These are phyloP conservation scores for Penicillium riverlandense DNA, from an alignment of 495 filamentous ascomycete species.

Conservation along the genomic window DNA sequence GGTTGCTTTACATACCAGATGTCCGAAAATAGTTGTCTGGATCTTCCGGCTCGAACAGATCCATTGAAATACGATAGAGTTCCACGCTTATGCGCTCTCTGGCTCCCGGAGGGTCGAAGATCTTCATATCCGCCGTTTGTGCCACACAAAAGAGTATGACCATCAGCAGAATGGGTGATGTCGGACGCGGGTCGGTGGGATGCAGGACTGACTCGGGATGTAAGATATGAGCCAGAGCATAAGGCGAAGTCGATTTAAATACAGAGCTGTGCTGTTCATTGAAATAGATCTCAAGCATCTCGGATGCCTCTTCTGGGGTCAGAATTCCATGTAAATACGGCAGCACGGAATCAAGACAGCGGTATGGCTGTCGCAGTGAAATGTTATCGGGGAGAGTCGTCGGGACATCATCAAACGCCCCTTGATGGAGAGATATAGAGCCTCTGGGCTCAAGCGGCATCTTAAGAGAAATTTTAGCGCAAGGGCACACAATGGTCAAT, in stretches of 20 bases:
- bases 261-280: slow-evolving; percentile 33
- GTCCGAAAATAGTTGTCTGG: slow-evolving; percentile 17
- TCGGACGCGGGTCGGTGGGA: slow-evolving; percentile 22
- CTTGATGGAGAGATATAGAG: slow-evolving; percentile 1
- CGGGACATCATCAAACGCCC: slow-evolving; percentile 1
- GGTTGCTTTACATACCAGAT: slow-evolving; percentile 7
- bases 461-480: neutral
- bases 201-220: slow-evolving; percentile 27
- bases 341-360: slow-evolving; percentile 19
- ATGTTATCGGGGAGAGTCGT: neutral
- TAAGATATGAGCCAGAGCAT: slow-evolving; percentile 31
- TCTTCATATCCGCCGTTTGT: slow-evolving; percentile 29
- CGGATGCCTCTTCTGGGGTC: slow-evolving; percentile 34
- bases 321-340: slow-evolving; percentile 33
- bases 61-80: slow-evolving; percentile 23
- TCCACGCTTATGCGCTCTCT: slow-evolving; percentile 17
- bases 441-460: neutral
- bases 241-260: slow-evolving; percentile 28
- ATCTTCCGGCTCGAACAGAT: slow-evolving; percentile 12
- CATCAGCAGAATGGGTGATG: slow-evolving; percentile 25
- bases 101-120: slow-evolving; percentile 18
- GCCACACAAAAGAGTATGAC: slow-evolving; percentile 34
- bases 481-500: no score
- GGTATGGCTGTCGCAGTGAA: slow-evolving; percentile 5
- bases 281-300: slow-evolving; percentile 46